A percentile compares a stretch with the other conserved stretches of the same genome.
These are phyloP conservation scores for Fusarium mangiferae DNA, from an alignment of 2,329 filamentous ascomycete genomes.

Conservation along the genomic window DNA sequence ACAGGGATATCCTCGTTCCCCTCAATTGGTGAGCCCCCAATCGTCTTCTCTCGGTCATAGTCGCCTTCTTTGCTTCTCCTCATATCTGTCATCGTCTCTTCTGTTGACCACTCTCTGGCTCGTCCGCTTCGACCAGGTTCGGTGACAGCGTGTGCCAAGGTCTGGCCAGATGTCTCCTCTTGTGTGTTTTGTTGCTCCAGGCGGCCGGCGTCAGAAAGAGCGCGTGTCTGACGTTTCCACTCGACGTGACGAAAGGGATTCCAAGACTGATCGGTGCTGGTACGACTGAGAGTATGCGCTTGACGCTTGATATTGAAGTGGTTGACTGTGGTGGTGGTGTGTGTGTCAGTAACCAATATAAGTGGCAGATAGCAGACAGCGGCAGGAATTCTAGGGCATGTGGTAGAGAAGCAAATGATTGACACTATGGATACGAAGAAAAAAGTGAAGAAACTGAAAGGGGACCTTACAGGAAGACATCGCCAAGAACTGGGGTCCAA, in stretches of 20 bases:
- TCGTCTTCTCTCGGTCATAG: conserved; percentile 24
- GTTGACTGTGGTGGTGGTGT: conserved; percentile 53
- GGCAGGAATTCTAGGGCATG: background rate
- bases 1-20: conserved; percentile 31
- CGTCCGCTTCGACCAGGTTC: conserved; percentile 45
- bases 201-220: conserved; percentile 44
- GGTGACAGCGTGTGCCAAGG: conserved; percentile 50
- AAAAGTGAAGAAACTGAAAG: conserved; percentile 19
- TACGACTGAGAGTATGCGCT: conserved; percentile 56
- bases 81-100: conserved; percentile 40
- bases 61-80: conserved; percentile 19
- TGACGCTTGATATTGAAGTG: conserved; percentile 56
- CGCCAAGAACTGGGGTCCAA: conserved; percentile 33
- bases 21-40: conserved; percentile 30
- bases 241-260: conserved; percentile 58
- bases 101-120: conserved; percentile 40
- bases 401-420: background rate
- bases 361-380: background rate
- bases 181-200: conserved; percentile 47
- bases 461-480: conserved; percentile 38
- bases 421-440: background rate
- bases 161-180: conserved; percentile 40
- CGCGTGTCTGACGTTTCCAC: conserved; percentile 46
- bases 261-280: conserved; percentile 52
- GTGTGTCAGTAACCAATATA: background rate